Base-by-base conservation (phyloP, 1,284 basidiomycete genomes). In the Anthracocystis setariae region DNA sequence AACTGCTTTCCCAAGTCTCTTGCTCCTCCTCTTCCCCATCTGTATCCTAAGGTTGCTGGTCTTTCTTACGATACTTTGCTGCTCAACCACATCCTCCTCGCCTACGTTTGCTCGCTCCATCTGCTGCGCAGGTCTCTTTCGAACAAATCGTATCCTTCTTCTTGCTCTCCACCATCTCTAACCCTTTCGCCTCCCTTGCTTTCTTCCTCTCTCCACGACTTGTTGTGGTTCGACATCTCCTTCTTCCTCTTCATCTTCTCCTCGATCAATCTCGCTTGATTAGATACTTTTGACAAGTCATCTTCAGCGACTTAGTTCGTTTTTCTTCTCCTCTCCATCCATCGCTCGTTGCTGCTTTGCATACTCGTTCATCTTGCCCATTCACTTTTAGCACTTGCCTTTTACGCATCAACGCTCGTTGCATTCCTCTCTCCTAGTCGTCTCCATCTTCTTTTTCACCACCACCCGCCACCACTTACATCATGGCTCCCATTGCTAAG, bases 401-500 rank as follows among this genome's bases (percentile, higher is more conserved):
- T n/a, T n/a, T n/a, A n/a, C n/a, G 37, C 51, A 46, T 38, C 40
- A 18, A 35, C 32, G 21, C 25, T 21, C 33, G 23, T 38, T 38
- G 33, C 46, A 38, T 38, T 24, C 20, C 23, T 20, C 21, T 5
- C 21, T 5, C 3, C 20, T 21, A 3, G n/a, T 12, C 32, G 7
- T 24, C 47, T 40, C 37, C 47, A 49, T 29, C 38, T 40, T 20
- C 38, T 40, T 8, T 10, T 27, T 39, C 49, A 29, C 24, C 17
- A 54, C 15, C 59, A 42, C 43, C 29, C 23, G 18, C 20, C 9
- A 10, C 18, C 44, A 38, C 37, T 17, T 17, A 35, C 63, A 67
- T 5, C 57, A 73, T 73, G 70, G 70, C 65, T 37, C 70, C 70
- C 45, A 73, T 73, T 51, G 70, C 70, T 29, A 68, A 65, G 65